Evolutionary conservation across 768 basidiomycete genomes (phyloP).

Genomic region (Hypholoma fasciculare): DNA sequence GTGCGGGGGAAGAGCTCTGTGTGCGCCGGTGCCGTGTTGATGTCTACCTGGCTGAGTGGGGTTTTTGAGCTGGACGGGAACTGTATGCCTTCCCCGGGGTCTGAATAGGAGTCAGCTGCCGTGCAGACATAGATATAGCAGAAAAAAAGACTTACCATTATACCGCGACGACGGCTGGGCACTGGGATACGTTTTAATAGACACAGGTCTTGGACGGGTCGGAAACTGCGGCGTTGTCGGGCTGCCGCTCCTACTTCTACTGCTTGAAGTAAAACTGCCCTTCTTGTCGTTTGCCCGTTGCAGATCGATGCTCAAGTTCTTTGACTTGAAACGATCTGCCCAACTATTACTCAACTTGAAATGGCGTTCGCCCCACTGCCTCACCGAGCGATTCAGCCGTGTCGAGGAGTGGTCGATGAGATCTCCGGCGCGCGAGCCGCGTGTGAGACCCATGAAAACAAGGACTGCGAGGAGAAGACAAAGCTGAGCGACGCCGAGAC

Average conservation of each 20-base stretch:
- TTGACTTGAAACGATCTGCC: slow-evolving; percentile 37
- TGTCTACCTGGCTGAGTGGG: slow-evolving; percentile 18
- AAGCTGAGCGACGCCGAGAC: slow-evolving; percentile 86
- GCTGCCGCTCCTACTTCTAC: slow-evolving; percentile 24
- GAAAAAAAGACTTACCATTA: slow-evolving; percentile 1
- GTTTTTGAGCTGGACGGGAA: slow-evolving; percentile 13
- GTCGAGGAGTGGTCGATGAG: slow-evolving; percentile 22
- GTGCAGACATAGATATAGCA: not conserved
- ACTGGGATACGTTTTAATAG: slow-evolving; percentile 10
- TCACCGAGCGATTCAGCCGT: slow-evolving; percentile 31
- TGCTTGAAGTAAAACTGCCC: slow-evolving; percentile 1
- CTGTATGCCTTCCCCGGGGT: slow-evolving; percentile 7
- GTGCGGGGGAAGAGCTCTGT: slow-evolving; percentile 13
- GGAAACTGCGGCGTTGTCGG: slow-evolving; percentile 19
- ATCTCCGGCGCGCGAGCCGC: slow-evolving; percentile 56
- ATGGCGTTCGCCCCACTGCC: slow-evolving; percentile 58
- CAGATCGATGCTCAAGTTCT: slow-evolving; percentile 11
- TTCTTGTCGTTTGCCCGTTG: slow-evolving; percentile 11
- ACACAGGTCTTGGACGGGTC: slow-evolving; percentile 9
- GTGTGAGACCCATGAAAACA: slow-evolving; percentile 83
- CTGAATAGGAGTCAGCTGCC: not conserved
- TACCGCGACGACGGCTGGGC: slow-evolving; percentile 7
- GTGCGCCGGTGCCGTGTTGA: slow-evolving; percentile 20
- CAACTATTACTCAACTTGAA: slow-evolving; percentile 58
- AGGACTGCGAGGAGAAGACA: slow-evolving; percentile 81